Evolutionary conservation across 257 asterid species (phyloP).

Genomic region (Schizonepeta tenuifolia): DNA sequence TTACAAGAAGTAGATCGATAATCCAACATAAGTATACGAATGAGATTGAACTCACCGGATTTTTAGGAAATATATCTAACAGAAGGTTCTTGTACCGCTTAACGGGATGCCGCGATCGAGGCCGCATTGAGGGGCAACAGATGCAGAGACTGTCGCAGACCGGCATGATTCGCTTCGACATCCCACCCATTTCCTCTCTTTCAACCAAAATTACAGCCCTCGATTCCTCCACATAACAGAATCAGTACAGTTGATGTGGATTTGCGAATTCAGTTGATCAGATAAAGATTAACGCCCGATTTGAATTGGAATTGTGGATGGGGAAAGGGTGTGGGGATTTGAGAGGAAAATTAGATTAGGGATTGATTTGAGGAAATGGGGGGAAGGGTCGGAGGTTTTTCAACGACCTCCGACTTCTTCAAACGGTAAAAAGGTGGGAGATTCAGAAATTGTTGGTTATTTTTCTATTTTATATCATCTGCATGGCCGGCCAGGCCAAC

Average conservation of each 20-base stretch:
- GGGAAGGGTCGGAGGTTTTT: slow-evolving; percentile 48
- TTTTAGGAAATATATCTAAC: slow-evolving; percentile 68
- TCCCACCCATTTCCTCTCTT: slow-evolving; percentile 54
- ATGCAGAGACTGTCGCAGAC: slow-evolving; percentile 63
- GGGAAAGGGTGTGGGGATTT: not conserved
- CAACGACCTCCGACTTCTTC: slow-evolving; percentile 49
- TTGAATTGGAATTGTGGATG: not conserved
- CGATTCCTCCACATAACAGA: slow-evolving; percentile 27
- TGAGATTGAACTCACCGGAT: slow-evolving; percentile 45
- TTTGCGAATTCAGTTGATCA: not conserved
- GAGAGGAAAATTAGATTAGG: slow-evolving; percentile 23
- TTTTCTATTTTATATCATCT: slow-evolving; percentile 25
- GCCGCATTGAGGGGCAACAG: slow-evolving; percentile 79
- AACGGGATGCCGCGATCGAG: slow-evolving; percentile 85
- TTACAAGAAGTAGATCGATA: slow-evolving; percentile 10
- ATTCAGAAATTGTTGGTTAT: slow-evolving; percentile 16
- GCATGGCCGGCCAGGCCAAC: slow-evolving; percentile 47
- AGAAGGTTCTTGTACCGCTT: slow-evolving; percentile 76
- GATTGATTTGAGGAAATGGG: slow-evolving; percentile 34
- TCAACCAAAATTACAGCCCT: slow-evolving; percentile 20
- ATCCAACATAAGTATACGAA: not conserved
- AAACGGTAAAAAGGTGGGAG: slow-evolving; percentile 39
- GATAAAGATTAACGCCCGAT: slow-evolving; percentile 3
- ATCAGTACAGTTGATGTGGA: not conserved
- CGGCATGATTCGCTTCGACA: slow-evolving; percentile 67